phyloP scores from a whole-genome alignment of 1,284 basidiomycete species.

The Bondarzewia mesenterica region DNA sequence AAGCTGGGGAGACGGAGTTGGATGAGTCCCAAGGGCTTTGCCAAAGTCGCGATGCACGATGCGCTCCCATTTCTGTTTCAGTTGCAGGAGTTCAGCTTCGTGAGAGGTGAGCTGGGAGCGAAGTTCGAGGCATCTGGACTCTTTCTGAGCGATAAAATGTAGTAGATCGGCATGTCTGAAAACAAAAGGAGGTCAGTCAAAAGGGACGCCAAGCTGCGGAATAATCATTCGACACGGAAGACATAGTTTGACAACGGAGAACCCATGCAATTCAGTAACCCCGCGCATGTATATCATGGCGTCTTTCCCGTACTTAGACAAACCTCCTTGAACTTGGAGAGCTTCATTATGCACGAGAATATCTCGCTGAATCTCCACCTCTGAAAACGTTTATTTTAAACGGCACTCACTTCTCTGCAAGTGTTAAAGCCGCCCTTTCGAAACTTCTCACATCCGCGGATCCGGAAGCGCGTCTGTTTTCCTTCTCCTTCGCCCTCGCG shows the following conservation, averaged over 20 bases:
- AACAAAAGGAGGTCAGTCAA: too few species aligned
- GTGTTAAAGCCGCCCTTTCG: constrained; percentile 38
- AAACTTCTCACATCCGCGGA: constrained; percentile 4
- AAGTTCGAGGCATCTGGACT: constrained; percentile 71
- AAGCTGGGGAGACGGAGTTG: constrained; percentile 1
- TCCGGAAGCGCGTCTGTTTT: constrained; percentile 9
- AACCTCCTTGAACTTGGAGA: too few species aligned
- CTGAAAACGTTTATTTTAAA: too few species aligned
- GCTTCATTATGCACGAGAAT: too few species aligned
- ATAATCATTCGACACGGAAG: too few species aligned
- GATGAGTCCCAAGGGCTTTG: constrained; percentile 9
- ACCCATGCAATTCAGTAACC: too few species aligned
- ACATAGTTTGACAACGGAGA: too few species aligned
- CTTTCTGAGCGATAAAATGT: constrained; percentile 75
- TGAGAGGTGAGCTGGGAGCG: constrained; percentile 61
- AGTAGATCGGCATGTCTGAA: constrained; percentile 67
- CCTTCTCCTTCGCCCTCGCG: constrained; percentile 19
- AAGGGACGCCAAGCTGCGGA: too few species aligned
- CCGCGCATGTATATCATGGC: too few species aligned
- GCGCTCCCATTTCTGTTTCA: constrained; percentile 76
- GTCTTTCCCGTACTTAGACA: too few species aligned
- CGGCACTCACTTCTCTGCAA: constrained; percentile 52
- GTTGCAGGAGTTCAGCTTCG: constrained; percentile 60
- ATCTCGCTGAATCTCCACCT: too few species aligned
- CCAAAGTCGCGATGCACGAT: constrained; percentile 60